These are phyloP conservation scores for Patellaria atrata DNA, from an alignment of 495 filamentous ascomycete species.

Conservation along the genomic window DNA sequence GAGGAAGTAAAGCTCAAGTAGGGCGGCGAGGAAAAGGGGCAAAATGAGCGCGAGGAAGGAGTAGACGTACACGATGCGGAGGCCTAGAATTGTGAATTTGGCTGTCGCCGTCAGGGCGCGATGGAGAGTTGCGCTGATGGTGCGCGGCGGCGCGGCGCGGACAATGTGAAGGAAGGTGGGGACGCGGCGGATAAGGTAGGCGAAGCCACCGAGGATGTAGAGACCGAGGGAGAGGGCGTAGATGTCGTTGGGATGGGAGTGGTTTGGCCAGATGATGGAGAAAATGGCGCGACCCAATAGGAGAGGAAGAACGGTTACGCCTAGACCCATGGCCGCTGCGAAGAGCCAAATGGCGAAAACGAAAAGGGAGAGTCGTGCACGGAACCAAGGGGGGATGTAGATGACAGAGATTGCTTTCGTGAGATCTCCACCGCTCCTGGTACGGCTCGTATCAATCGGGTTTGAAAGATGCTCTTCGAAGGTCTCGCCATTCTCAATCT, in stretches of 20 bases:
- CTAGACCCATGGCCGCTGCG: slow-evolving; percentile 81
- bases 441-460: slow-evolving; percentile 51
- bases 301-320: slow-evolving; percentile 70
- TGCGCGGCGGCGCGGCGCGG: slow-evolving; percentile 27
- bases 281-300: slow-evolving; percentile 70
- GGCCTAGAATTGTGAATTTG: slow-evolving; percentile 7
- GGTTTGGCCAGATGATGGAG: slow-evolving; percentile 45
- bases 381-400: slow-evolving; percentile 82
- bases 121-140: slow-evolving; percentile 8
- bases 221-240: slow-evolving; percentile 89
- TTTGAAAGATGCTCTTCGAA: slow-evolving; percentile 61
- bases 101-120: slow-evolving; percentile 6
- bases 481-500: slow-evolving; percentile 50
- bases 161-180: slow-evolving; percentile 35
- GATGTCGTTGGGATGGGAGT: slow-evolving; percentile 74
- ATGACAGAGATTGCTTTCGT: slow-evolving; percentile 75
- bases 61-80: slow-evolving; percentile 55
- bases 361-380: slow-evolving; percentile 64
- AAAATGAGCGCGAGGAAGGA: slow-evolving; percentile 56
- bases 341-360: slow-evolving; percentile 87
- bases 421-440: slow-evolving; percentile 44
- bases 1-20: slow-evolving; percentile 79
- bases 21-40: slow-evolving; percentile 64
- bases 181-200: slow-evolving; percentile 34
- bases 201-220: slow-evolving; percentile 53